Evolutionary conservation across 805 yeast species (phyloP).

Genomic region (Ogataea allantospora): DNA sequence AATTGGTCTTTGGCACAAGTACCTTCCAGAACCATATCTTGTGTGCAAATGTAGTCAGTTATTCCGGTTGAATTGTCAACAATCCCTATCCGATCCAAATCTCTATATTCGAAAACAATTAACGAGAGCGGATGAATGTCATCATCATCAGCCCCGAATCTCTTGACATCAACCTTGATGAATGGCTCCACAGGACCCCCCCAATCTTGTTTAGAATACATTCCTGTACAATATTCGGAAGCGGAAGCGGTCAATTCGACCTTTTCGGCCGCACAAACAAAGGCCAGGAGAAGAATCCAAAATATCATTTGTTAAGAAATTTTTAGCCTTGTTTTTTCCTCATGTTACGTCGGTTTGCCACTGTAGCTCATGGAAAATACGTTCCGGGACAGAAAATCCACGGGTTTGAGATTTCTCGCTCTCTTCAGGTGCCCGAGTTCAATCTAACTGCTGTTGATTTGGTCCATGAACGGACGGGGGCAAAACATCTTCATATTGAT

Average conservation of each 20-base stretch:
- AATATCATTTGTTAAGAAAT: constrained; percentile 3
- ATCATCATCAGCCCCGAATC: constrained; percentile 30
- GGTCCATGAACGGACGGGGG: constrained; percentile 65
- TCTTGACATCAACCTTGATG: constrained; percentile 47
- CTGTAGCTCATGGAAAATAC: constrained; percentile 40
- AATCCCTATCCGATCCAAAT: constrained; percentile 66
- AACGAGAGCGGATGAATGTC: constrained; percentile 54
- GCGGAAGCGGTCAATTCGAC: constrained; percentile 48
- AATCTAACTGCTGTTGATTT: constrained; percentile 76
- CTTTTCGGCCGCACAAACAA: constrained; percentile 36
- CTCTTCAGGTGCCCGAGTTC: constrained; percentile 74
- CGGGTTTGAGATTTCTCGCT: constrained; percentile 67
- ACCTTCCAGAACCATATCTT: constrained; percentile 52
- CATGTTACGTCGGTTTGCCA: constrained; percentile 15
- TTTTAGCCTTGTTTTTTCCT: constrained; percentile 8
- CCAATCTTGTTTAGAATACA: constrained; percentile 86
- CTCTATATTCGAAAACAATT: constrained; percentile 81
- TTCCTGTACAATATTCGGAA: constrained; percentile 81
- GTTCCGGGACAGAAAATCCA: constrained; percentile 61
- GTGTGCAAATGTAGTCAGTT: constrained; percentile 72
- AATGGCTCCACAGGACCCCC: constrained; percentile 72
- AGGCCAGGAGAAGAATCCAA: constrained; percentile 5
- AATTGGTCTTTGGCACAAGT: constrained; percentile 54
- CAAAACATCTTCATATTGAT: constrained; percentile 83
- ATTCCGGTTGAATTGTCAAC: constrained; percentile 39